Evolutionary conservation across 441 rosid species (phyloP).

Genomic region (Aquilaria agallochum): DNA sequence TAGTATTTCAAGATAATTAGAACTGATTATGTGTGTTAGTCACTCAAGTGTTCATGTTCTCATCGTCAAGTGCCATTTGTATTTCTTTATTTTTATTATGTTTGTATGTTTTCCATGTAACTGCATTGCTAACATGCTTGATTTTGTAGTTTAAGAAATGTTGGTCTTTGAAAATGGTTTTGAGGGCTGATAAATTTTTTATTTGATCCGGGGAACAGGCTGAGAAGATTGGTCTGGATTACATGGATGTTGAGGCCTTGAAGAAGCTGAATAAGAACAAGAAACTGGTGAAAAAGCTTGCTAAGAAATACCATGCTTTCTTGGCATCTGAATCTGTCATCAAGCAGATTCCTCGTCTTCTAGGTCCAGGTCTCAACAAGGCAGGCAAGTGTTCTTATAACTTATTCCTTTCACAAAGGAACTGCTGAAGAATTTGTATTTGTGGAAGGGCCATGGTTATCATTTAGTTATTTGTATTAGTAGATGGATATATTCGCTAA

Average conservation of each 20-base stretch:
- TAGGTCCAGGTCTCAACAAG: slow-evolving; percentile 99
- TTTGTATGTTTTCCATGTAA: no score
- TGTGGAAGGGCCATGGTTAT: background rate
- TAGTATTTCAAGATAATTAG: no score
- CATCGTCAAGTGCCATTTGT: background rate
- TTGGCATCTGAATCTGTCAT: slow-evolving; percentile 96
- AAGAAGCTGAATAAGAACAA: slow-evolving; percentile 97
- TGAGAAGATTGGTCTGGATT: slow-evolving; percentile 63
- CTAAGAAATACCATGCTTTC: slow-evolving; percentile 93
- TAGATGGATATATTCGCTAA: background rate
- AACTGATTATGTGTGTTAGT: no score
- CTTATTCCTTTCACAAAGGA: no score
- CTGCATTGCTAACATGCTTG: background rate
- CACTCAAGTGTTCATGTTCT: background rate
- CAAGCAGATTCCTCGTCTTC: slow-evolving; percentile 98
- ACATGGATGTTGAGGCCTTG: slow-evolving; percentile 90
- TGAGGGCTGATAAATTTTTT: no score
- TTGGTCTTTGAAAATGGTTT: background rate
- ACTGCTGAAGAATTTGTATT: no score
- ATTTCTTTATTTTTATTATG: background rate
- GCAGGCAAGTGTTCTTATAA: slow-evolving; percentile 66
- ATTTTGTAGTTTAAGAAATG: background rate
- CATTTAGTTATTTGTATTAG: background rate
- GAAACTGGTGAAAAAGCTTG: slow-evolving; percentile 94
- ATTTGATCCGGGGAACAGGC: slow-evolving; percentile 40